Evolutionary conservation across 805 yeast genomes (phyloP).

Genomic region (Kodamaea hsintzibuensis): DNA sequence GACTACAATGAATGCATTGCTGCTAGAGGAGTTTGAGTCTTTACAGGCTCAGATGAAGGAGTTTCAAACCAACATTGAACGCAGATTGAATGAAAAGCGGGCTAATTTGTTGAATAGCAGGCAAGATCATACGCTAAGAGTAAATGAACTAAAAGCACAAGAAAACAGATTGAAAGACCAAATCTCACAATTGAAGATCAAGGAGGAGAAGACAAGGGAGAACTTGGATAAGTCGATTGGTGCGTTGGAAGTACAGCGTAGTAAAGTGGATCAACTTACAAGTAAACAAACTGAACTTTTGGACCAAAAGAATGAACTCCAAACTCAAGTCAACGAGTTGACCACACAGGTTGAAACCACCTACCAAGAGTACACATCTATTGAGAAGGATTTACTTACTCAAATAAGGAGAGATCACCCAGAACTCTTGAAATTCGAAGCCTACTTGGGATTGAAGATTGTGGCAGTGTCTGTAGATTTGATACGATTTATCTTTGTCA

Average conservation of each 20-base stretch:
- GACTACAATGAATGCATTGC: conserved; percentile 3
- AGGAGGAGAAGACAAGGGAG: conserved; percentile 28
- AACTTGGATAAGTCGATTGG: conserved; percentile 27
- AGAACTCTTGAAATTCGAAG: conserved; percentile 54
- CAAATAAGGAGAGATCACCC: conserved; percentile 52
- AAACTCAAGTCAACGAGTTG: conserved; percentile 33
- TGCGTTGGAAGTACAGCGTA: conserved; percentile 30
- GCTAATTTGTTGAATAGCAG: conserved; percentile 30
- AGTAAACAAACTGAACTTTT: conserved; percentile 35
- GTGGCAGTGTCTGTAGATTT: conserved; percentile 50
- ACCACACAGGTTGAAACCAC: conserved; percentile 28
- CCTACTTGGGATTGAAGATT: conserved; percentile 54
- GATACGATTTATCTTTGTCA: conserved; percentile 49
- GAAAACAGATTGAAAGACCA: conserved; percentile 30
- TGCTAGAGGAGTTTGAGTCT: conserved; percentile 35
- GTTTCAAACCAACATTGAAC: conserved; percentile 40
- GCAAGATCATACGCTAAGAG: conserved; percentile 30
- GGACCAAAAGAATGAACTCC: conserved; percentile 25
- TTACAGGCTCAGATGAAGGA: conserved; percentile 38
- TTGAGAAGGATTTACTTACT: conserved; percentile 34
- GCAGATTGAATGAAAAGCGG: conserved; percentile 33
- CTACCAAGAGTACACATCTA: conserved; percentile 30
- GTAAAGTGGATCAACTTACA: conserved; percentile 34
- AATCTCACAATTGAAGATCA: conserved; percentile 27
- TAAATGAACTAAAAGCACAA: conserved; percentile 33